phyloP scores from a whole-genome alignment of 352 stramenopile species.

The Achlya hypogyna region DNA sequence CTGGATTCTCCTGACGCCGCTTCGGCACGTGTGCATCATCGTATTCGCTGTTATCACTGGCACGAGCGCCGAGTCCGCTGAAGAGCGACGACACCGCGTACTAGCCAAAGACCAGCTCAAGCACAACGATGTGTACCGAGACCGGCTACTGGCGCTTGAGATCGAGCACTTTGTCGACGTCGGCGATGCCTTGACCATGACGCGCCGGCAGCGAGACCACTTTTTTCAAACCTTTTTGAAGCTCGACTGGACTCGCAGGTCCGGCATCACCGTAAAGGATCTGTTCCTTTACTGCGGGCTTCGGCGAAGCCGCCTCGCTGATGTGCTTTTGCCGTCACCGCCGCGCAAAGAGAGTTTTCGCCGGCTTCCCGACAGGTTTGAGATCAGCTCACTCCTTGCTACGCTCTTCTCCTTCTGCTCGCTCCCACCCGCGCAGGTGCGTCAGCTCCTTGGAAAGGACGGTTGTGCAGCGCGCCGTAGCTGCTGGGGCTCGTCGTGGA shows the following conservation, averaged over 20 bases:
- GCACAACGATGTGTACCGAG: conserved; percentile 15
- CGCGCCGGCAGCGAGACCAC: background rate
- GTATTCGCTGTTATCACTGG: background rate
- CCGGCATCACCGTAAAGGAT: conserved; percentile 12
- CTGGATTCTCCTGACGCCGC: background rate
- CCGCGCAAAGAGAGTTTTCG: conserved; percentile 12
- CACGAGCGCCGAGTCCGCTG: background rate
- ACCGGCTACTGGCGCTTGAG: conserved; percentile 13
- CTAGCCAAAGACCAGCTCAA: conserved; percentile 8
- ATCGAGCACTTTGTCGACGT: conserved; percentile 9
- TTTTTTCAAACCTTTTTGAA: conserved; percentile 14
- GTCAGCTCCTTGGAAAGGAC: too few relatives aligned
- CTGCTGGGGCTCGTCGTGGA: background rate
- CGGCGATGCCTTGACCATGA: conserved; percentile 13
- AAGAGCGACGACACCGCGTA: background rate
- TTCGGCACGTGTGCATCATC: background rate
- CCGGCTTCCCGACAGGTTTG: conserved; percentile 7
- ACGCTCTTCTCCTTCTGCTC: conserved; percentile 14
- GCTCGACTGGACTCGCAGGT: conserved; percentile 15
- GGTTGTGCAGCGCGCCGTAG: conserved; percentile 1
- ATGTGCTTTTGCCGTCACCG: background rate
- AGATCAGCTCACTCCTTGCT: background rate
- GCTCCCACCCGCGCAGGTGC: background rate
- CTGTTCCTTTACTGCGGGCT: conserved; percentile 14
- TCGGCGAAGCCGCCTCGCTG: conserved; percentile 12